Base-by-base conservation (phyloP, 768 basidiomycete genomes). In the Phanerochaete sordida region DNA sequence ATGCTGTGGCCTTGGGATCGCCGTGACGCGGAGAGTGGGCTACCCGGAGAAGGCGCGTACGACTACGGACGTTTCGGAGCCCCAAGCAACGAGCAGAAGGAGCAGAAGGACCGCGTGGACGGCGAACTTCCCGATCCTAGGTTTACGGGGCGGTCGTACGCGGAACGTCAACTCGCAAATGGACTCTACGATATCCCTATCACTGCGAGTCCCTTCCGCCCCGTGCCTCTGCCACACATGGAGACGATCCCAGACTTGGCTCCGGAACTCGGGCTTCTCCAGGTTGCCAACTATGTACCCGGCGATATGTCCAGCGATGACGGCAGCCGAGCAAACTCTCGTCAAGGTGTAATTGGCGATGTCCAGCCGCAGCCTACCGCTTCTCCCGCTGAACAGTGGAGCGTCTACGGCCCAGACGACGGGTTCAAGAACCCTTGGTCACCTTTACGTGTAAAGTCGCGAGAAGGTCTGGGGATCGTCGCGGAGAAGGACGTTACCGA, bases 241-340 rank as follows among this genome's bases (percentile, higher is more conserved):
- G 63, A 65, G 57, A 58, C 67, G 53, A 70, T 74, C 1, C 68
- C 71, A 0, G 71, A 70, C 56, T 61, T 73, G 33, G 68, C 69
- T 23, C 73, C 69, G 24, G 69, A 70, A 57, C 56, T 84, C 0
- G 81, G 82, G 3, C 73, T 69, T 13, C 73, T 84, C 19, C 77
- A 75, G 48, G 77, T 85, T 49, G 72, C 80, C 27, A 84, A 85
- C 65, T 70, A 77, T 55, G 67, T 74, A 1, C 78, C 81, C 8
- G 83, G 79, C 6, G 82, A 84, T 52, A 56, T 74, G 47, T 68
- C 58, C 19, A 72, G 27, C 62, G 74, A 70, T 51, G 72, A 65
- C 61, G 69, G 62, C 37, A 72, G 61, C 47, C 64, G 69, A 3
- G 59, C 69, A 9, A 64, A 60, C 43, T 69, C 69, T 3, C 63